These are phyloP conservation scores for Penicillium glabrum DNA, from an alignment of 2,329 filamentous ascomycete genomes.

Conservation along the genomic window DNA sequence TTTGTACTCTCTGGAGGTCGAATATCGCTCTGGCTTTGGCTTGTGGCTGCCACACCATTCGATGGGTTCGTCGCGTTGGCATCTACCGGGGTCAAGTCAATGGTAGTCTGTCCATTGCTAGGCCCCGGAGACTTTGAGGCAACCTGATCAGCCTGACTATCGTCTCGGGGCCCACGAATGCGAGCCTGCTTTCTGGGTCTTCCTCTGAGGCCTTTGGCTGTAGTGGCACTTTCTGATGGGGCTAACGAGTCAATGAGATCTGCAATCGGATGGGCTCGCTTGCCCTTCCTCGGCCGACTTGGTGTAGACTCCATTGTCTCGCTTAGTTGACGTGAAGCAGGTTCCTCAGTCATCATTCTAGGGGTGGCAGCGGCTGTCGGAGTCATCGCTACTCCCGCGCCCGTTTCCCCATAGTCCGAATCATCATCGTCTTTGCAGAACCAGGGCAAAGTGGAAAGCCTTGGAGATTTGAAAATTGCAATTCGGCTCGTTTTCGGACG, in stretches of 20 bases:
- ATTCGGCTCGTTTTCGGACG: slow-evolving; percentile 41
- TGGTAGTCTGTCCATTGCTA: background rate
- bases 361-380: background rate
- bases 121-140: background rate
- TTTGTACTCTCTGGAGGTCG: background rate
- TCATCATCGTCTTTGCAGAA: slow-evolving; percentile 25
- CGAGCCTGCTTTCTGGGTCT: background rate
- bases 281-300: background rate
- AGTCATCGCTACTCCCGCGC: background rate
- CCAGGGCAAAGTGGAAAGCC: slow-evolving; percentile 36
- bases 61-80: background rate
- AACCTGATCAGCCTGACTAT: background rate
- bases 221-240: background rate
- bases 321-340: background rate
- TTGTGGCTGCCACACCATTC: background rate
- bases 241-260: background rate
- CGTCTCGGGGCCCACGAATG: background rate
- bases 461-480: slow-evolving; percentile 39
- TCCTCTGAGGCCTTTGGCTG: background rate
- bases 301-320: slow-evolving; percentile 2
- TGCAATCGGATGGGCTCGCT: background rate
- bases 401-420: slow-evolving; percentile 1
- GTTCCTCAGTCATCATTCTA: background rate
- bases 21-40: background rate
- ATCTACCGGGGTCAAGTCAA: background rate